Conservation (phyloP, 148 eudicot genomes). For the Dysphania ambrosioides region DNA sequence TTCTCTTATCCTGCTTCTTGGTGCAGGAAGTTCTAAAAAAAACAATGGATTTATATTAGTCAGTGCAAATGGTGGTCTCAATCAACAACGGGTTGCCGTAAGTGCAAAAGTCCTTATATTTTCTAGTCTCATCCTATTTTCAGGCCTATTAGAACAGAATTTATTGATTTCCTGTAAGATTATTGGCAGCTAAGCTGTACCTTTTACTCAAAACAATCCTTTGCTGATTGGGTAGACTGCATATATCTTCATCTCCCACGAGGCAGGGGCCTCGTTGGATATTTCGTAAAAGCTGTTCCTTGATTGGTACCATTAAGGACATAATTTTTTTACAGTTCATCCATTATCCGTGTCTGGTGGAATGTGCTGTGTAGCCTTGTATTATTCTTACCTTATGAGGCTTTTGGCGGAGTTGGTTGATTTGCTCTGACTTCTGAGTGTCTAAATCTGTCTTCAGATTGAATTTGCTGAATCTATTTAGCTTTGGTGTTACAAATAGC, state of each 20-base stretch:
- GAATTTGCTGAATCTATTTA: background rate
- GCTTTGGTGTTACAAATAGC: background rate
- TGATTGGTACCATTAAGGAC: background rate
- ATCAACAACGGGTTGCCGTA: conserved; percentile 97
- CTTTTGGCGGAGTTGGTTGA: background rate
- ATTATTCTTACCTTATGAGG: background rate
- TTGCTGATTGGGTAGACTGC: background rate
- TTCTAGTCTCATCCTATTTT: background rate
- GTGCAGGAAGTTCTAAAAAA: conserved; percentile 46
- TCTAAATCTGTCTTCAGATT: background rate
- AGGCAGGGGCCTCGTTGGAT: background rate
- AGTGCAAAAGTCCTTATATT: conserved; percentile 28
- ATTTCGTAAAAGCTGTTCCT: background rate
- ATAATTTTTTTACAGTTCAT: background rate
- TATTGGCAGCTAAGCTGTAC: background rate
- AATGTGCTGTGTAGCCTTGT: background rate
- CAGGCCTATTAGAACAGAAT: background rate
- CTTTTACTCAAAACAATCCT: background rate
- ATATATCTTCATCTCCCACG: background rate
- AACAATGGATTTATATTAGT: conserved; percentile 68
- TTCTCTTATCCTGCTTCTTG: conserved; percentile 14
- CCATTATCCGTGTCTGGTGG: conserved; percentile 6
- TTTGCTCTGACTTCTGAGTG: background rate
- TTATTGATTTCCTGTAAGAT: background rate
- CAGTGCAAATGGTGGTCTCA: conserved; percentile 96